Evolutionary conservation across 2,329 filamentous ascomycete genomes (phyloP).

Genomic region (Dichotomopilus funicola): DNA sequence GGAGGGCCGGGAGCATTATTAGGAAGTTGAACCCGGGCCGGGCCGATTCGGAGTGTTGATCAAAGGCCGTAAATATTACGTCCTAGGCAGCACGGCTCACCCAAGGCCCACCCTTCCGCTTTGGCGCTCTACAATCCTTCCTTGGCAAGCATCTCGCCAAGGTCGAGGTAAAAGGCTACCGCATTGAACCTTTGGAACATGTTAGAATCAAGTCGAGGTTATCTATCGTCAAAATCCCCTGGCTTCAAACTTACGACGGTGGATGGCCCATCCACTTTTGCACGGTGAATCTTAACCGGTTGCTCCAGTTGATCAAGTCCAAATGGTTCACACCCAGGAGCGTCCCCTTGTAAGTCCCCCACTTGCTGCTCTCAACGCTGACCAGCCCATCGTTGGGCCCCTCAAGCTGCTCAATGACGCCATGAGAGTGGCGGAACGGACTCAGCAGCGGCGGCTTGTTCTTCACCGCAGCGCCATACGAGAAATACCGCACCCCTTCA

Average conservation of each 20-base stretch:
- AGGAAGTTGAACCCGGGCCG: not conserved
- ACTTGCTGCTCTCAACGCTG: conserved; percentile 55
- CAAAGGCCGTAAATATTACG: too few relatives aligned
- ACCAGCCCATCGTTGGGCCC: conserved; percentile 62
- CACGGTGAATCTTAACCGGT: conserved; percentile 49
- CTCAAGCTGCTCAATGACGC: conserved; percentile 44
- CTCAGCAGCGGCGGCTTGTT: conserved; percentile 54
- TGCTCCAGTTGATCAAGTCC: conserved; percentile 64
- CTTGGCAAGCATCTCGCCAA: conserved; percentile 64
- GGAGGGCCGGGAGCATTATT: not conserved
- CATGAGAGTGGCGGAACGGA: conserved; percentile 50
- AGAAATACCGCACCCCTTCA: conserved; percentile 51
- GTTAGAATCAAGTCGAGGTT: not conserved
- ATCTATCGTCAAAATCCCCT: too few relatives aligned
- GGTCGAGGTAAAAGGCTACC: conserved; percentile 59
- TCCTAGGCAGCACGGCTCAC: too few relatives aligned
- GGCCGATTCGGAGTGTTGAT: not conserved
- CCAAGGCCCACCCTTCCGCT: too few relatives aligned
- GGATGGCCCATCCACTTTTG: conserved; percentile 48
- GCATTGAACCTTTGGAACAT: conserved; percentile 52
- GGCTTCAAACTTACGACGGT: conserved; percentile 39
- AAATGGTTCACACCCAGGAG: conserved; percentile 56
- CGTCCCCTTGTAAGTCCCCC: conserved; percentile 60
- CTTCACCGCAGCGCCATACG: conserved; percentile 50
- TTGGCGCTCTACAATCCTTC: conserved; percentile 42